Evolutionary conservation across 2,329 filamentous ascomycete species (phyloP).

Genomic region (Aureobasidium melanogenum): DNA sequence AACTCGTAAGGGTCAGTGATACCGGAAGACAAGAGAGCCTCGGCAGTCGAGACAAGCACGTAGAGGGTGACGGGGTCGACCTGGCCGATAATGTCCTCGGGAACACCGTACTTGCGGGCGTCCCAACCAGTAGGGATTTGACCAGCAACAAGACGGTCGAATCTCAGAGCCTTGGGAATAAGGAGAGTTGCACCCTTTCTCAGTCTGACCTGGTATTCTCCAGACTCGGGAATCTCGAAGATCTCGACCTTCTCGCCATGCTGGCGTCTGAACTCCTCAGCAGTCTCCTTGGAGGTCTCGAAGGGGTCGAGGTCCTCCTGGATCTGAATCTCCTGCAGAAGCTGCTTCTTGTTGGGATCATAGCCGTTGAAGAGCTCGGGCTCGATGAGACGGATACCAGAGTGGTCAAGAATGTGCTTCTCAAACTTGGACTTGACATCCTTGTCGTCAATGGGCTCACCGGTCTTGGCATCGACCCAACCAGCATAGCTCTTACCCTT

Average conservation of each 20-base stretch:
- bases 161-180: slow-evolving; percentile 94
- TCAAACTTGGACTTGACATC: slow-evolving; percentile 97
- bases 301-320: slow-evolving; percentile 96
- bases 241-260: slow-evolving; percentile 97
- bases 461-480: slow-evolving; percentile 91
- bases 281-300: slow-evolving; percentile 93
- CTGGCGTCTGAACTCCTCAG: slow-evolving; percentile 92
- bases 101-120: slow-evolving; percentile 89
- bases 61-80: slow-evolving; percentile 95
- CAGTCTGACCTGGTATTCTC: slow-evolving; percentile 87
- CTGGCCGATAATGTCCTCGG: slow-evolving; percentile 94
- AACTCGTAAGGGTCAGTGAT: slow-evolving; percentile 99
- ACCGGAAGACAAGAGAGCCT: slow-evolving; percentile 83
- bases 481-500: slow-evolving; percentile 96
- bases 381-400: slow-evolving; percentile 94
- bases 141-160: slow-evolving; percentile 93
- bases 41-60: slow-evolving; percentile 86
- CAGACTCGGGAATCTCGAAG: slow-evolving; percentile 87
- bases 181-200: slow-evolving; percentile 92
- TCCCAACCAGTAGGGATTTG: slow-evolving; percentile 98
- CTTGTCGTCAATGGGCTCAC: slow-evolving; percentile 94
- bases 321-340: slow-evolving; percentile 95
- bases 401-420: slow-evolving; percentile 91
- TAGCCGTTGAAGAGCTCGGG: slow-evolving; percentile 95
- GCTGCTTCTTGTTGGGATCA: slow-evolving; percentile 96